A percentile compares a stretch with the other conserved stretches of the same genome.
These are phyloP conservation scores for Zymoseptoria pseudotritici DNA, from an alignment of 2,329 filamentous ascomycete genomes.

Conservation along the genomic window DNA sequence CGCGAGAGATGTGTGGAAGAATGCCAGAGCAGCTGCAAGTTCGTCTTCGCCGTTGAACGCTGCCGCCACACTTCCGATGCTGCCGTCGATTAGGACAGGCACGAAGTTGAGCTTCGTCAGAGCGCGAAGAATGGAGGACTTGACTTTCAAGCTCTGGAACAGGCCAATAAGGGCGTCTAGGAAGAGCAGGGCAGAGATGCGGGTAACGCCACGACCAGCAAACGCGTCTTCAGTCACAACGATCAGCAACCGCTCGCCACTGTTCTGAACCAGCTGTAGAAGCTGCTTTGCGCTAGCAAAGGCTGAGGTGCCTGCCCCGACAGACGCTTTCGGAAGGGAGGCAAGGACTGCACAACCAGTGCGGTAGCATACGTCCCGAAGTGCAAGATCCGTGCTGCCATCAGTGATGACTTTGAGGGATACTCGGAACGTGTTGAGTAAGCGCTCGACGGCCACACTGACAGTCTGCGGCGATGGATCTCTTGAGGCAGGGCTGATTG, in stretches of 20 bases:
- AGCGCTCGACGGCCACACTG: conserved; percentile 64
- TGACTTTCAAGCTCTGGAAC: conserved; percentile 59
- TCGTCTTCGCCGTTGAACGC: conserved; percentile 50
- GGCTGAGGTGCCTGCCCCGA: conserved; percentile 7
- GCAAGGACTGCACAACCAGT: conserved; percentile 58
- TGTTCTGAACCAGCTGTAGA: conserved; percentile 65
- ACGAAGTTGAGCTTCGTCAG: conserved; percentile 86
- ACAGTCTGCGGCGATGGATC: conserved; percentile 38
- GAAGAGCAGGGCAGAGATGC: conserved; percentile 79
- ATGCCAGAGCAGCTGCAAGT: conserved; percentile 48
- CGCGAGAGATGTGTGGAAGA: conserved; percentile 68
- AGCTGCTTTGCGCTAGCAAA: conserved; percentile 22
- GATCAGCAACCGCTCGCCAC: conserved; percentile 75
- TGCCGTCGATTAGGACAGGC: conserved; percentile 78
- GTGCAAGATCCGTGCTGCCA: conserved; percentile 59
- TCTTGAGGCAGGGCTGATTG: conserved; percentile 52
- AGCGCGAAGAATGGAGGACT: conserved; percentile 66
- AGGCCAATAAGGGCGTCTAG: conserved; percentile 69
- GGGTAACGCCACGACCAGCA: conserved; percentile 70
- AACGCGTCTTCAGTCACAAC: conserved; percentile 90
- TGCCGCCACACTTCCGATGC: conserved; percentile 66
- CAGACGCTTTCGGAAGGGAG: conserved; percentile 9
- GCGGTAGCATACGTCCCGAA: conserved; percentile 82
- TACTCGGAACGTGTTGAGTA: conserved; percentile 85
- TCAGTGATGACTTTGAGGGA: conserved; percentile 73